A percentile compares a stretch with the other conserved stretches of the same genome.
Conservation (phyloP, 1,139 yeast species). For the Saccharomyces hybrid region DNA sequence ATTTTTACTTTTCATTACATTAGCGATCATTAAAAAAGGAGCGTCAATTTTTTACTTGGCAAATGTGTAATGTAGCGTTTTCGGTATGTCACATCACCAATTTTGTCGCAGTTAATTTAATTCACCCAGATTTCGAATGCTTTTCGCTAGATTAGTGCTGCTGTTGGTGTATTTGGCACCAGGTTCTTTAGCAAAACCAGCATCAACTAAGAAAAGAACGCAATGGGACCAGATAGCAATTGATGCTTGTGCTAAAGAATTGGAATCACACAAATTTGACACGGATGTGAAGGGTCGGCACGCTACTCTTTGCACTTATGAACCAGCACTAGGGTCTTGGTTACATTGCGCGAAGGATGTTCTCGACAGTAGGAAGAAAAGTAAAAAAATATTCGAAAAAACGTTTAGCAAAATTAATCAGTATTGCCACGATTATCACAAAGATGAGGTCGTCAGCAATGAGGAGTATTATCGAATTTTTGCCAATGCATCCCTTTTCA, state of each 20-base stretch:
- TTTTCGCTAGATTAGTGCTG: neutral
- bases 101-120: neutral
- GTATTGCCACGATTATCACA: neutral
- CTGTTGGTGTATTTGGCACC: neutral
- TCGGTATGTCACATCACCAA: neutral
- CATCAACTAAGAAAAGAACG: constrained; percentile 1
- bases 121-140: constrained; percentile 1
- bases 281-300: neutral
- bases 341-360: constrained; percentile 3
- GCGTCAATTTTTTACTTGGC: neutral
- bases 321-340: constrained; percentile 5
- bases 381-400: neutral
- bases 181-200: neutral
- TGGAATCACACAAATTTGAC: constrained; percentile 1
- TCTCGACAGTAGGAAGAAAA: constrained; percentile 1
- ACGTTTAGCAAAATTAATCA: neutral
- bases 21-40: neutral
- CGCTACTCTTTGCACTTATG: constrained; percentile 3
- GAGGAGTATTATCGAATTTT: neutral
- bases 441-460: neutral
- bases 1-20: neutral
- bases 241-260: constrained; percentile 3
- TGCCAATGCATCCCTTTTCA: neutral
- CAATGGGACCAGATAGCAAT: constrained; percentile 4
- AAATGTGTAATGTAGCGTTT: neutral